A percentile compares a stretch with the other conserved stretches of the same genome.
Evolutionary conservation across 176 grass and related monocot genomes (phyloP).

Genomic region (Luzula sylvatica): DNA sequence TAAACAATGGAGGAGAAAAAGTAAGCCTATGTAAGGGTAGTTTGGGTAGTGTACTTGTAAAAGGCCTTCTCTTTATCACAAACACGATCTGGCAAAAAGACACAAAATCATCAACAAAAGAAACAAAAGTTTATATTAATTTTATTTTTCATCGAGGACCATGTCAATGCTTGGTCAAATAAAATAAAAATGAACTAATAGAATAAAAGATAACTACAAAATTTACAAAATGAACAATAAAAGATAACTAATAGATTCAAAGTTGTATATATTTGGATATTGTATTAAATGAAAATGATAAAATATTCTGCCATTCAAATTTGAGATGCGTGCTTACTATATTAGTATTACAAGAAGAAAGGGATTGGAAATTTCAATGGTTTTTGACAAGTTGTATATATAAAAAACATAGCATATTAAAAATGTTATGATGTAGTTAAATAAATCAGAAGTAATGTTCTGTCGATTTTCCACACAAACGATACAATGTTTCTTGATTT

Average conservation of each 20-base stretch:
- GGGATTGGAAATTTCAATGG: too few species aligned
- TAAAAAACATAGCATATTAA: too few species aligned
- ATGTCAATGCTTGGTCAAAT: neutral
- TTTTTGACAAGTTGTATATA: too few species aligned
- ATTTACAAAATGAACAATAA: conserved; percentile 1
- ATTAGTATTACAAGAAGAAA: too few species aligned
- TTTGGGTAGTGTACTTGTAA: neutral
- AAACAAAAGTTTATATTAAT: neutral
- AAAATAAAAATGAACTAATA: neutral
- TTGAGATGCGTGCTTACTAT: neutral
- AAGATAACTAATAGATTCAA: neutral
- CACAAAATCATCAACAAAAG: neutral
- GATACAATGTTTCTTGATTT: too few species aligned
- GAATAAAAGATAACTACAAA: neutral
- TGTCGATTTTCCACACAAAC: too few species aligned
- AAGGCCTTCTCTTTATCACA: neutral
- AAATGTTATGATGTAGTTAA: too few species aligned
- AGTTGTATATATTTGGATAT: neutral
- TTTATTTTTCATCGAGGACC: neutral
- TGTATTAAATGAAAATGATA: neutral
- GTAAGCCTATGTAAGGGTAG: neutral
- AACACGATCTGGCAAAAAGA: neutral
- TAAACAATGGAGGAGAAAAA: neutral
- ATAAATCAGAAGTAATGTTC: too few species aligned
- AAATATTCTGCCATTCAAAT: neutral